Conservation (phyloP, 192 early-diverging fungal species). For the Chytriomyces confervae region DNA sequence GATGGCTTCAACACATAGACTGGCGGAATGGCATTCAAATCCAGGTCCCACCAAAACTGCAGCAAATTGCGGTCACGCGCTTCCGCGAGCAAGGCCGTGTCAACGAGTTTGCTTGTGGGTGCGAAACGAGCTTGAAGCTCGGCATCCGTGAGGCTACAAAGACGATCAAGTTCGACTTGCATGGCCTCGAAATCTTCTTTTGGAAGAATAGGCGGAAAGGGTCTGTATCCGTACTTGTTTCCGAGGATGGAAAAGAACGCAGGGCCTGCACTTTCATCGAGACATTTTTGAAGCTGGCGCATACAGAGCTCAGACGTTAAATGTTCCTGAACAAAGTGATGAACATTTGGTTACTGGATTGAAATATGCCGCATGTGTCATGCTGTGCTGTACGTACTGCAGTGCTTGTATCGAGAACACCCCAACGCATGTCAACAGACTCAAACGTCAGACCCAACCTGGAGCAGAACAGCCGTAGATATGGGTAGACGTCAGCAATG, state of each 20-base stretch:
- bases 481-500: too few species aligned
- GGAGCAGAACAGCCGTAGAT: background rate
- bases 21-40: background rate
- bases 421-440: constrained; percentile 2
- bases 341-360: too few species aligned
- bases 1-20: background rate
- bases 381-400: background rate
- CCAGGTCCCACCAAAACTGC: background rate
- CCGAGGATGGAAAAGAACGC: constrained; percentile 4
- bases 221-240: constrained; percentile 4
- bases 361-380: too few species aligned
- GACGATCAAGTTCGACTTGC: background rate
- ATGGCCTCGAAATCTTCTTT: background rate
- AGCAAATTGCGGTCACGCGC: background rate
- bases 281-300: constrained; percentile 2
- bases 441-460: background rate
- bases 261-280: background rate
- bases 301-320: background rate
- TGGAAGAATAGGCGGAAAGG: background rate
- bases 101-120: background rate
- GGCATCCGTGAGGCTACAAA: background rate
- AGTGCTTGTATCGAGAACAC: background rate
- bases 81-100: background rate
- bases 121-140: background rate
- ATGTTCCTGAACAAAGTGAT: background rate